Conservation (phyloP, 2,329 filamentous ascomycete genomes). For the Ceratocystis diversiconidia region DNA sequence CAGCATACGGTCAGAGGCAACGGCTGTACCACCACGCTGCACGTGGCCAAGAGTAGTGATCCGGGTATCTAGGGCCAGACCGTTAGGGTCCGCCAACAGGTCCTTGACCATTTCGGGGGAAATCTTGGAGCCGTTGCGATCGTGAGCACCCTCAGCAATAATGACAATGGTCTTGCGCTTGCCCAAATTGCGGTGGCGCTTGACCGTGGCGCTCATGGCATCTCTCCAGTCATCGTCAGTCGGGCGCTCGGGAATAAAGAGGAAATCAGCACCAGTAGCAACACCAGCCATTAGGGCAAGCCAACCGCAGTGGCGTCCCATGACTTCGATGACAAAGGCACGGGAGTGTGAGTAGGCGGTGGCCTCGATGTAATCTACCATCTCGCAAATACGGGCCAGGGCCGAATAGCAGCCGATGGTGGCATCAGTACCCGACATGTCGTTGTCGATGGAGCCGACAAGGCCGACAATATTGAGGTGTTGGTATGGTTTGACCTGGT, state of each 20-base stretch:
- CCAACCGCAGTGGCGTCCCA: conserved; percentile 97
- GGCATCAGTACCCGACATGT: conserved; percentile 90
- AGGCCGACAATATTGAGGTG: conserved; percentile 92
- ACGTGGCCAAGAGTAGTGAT: conserved; percentile 94
- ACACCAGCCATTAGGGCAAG: conserved; percentile 92
- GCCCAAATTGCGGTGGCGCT: conserved; percentile 67
- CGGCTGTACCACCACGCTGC: conserved; percentile 85
- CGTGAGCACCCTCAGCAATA: conserved; percentile 86
- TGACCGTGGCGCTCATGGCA: conserved; percentile 69
- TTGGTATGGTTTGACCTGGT: conserved; percentile 61
- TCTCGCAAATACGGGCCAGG: conserved; percentile 81
- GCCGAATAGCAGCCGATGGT: conserved; percentile 97
- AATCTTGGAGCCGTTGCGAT: conserved; percentile 72
- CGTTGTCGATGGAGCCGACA: conserved; percentile 96
- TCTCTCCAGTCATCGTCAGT: conserved; percentile 76
- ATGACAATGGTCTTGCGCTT: conserved; percentile 98
- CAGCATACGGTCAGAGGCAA: conserved; percentile 87
- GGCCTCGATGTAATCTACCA: conserved; percentile 92
- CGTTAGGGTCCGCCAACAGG: conserved; percentile 59
- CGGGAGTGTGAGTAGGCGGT: conserved; percentile 88
- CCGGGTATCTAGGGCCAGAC: conserved; percentile 74
- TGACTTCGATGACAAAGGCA: conserved; percentile 95
- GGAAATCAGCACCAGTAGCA: conserved; percentile 85
- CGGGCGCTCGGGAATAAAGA: conserved; percentile 93
- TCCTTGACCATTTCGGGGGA: conserved; percentile 69